Conservation (phyloP, 2,329 filamentous ascomycete species). For the Calycina marina region DNA sequence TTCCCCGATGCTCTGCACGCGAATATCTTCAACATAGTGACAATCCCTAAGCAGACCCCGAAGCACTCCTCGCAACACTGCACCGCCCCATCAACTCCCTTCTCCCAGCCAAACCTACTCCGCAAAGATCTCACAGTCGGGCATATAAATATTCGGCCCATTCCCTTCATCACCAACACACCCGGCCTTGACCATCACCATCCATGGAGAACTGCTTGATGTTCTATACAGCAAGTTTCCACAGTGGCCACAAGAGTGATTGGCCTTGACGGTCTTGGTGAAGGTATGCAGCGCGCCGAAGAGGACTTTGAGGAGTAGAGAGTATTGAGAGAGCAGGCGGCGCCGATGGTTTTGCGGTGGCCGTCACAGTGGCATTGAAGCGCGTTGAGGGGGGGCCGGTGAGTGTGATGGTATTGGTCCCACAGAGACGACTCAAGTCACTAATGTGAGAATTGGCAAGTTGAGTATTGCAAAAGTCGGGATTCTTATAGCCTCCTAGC, state of each 20-base stretch:
- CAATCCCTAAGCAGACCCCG: too few relatives aligned
- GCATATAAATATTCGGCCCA: conserved; percentile 7
- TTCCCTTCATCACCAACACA: conserved; percentile 13
- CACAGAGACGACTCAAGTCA: conserved; percentile 8
- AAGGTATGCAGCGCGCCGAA: conserved; percentile 9
- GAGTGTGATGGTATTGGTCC: conserved; percentile 11
- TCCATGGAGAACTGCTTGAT: conserved; percentile 7
- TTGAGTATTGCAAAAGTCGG: too few relatives aligned
- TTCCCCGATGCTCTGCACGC: too few relatives aligned
- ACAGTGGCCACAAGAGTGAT: conserved; percentile 7
- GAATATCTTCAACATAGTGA: too few relatives aligned
- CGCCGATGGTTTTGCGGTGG: conserved; percentile 14
- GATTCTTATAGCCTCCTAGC: too few relatives aligned
- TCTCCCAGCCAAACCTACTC: conserved; percentile 10
- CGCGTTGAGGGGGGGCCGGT: conserved; percentile 6
- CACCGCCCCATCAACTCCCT: conserved; percentile 10
- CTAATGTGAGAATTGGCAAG: background rate
- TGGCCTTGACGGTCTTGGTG: conserved; percentile 7
- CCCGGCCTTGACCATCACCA: conserved; percentile 12
- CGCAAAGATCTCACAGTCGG: conserved; percentile 15
- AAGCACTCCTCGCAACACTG: conserved; percentile 6
- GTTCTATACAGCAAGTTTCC: conserved; percentile 8
- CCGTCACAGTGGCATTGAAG: conserved; percentile 14
- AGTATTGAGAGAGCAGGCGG: conserved; percentile 13
- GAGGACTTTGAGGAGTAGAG: conserved; percentile 8